Base-by-base conservation (phyloP, 495 filamentous ascomycete genomes). In the Xylona heveae region DNA sequence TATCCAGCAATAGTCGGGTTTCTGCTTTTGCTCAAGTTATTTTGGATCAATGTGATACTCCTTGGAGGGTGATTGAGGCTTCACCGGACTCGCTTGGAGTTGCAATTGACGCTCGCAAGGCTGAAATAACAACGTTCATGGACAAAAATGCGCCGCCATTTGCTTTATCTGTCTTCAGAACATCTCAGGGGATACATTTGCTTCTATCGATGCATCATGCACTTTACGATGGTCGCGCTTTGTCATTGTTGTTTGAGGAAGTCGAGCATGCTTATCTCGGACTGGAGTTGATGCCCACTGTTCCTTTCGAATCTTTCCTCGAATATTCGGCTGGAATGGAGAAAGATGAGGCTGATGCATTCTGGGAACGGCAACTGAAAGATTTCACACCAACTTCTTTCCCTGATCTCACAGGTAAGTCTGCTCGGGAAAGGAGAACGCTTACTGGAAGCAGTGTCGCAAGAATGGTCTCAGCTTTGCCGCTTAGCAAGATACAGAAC, bases 121-220 rank as follows among this genome's bases (percentile, higher is more conserved):
- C 36, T 3, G 32, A 40, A 1, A 25, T 25, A 7, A 7, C 7
- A 25, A 25, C 23, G 8, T 8, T 8, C 8, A 7, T 8, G 8
- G 13, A 25, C 7, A 13, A 19, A 7, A 14, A 24, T 8, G 33
- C 24, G 8, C 35, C 48, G 18, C 52, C 53, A 0, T 57, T 55
- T 28, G 41, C 40, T 1, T 31, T 55, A 37, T 40, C 42, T 17
- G 9, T 38, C 39, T 33, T 50, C 35, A 35, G 22, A 33, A 16
- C 30, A 46, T 32, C 6, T 19, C 6, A 6, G 24, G 19, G 17
- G 27, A 21, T 23, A 39, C 23, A 30, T 8, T 44, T 72, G 1
- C 50, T 65, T 6, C 44, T 84, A 18, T 71, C 63, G 0, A 77
- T 81, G 37, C 80, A 85, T 42, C 80, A 90, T 48, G 77, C 79